These are phyloP conservation scores for Camelina sativa DNA, from an alignment of 345 rosid species.

Conservation along the genomic window DNA sequence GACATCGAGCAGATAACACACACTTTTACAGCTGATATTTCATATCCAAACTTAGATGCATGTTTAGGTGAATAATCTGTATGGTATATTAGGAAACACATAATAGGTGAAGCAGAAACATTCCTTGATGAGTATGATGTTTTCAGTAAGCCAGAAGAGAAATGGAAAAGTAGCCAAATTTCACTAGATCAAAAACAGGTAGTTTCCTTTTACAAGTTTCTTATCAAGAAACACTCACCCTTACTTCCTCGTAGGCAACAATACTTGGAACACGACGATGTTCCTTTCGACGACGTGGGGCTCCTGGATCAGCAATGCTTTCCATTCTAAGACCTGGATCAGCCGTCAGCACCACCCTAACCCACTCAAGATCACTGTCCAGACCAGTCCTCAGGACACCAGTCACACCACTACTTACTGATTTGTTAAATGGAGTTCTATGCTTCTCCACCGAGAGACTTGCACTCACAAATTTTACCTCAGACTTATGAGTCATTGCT, in stretches of 20 bases:
- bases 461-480: slow-evolving; percentile 70
- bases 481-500: slow-evolving; percentile 89
- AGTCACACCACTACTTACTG: slow-evolving; percentile 10
- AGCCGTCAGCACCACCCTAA: slow-evolving; percentile 83
- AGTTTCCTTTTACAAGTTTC: slow-evolving; percentile 15
- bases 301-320: slow-evolving; percentile 63
- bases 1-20: background rate
- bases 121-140: slow-evolving; percentile 2
- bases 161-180: slow-evolving; percentile 1
- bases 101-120: background rate
- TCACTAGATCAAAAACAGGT: slow-evolving; percentile 6
- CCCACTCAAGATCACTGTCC: slow-evolving; percentile 80
- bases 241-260: slow-evolving; percentile 94
- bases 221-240: slow-evolving; percentile 56
- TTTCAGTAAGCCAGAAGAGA: background rate
- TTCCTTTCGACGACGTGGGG: slow-evolving; percentile 72
- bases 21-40: background rate
- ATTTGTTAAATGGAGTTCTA: slow-evolving; percentile 16
- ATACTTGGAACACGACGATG: slow-evolving; percentile 99
- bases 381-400: slow-evolving; percentile 35
- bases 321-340: slow-evolving; percentile 80
- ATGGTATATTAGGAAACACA: background rate
- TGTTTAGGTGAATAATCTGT: slow-evolving; percentile 1
- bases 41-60: slow-evolving; percentile 3
- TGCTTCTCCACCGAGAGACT: slow-evolving; percentile 65